Evolutionary conservation across 192 early-diverging fungal species (phyloP), one percentile per base, ranked within the genome.

Genomic region (Coemansia sp.): DNA sequence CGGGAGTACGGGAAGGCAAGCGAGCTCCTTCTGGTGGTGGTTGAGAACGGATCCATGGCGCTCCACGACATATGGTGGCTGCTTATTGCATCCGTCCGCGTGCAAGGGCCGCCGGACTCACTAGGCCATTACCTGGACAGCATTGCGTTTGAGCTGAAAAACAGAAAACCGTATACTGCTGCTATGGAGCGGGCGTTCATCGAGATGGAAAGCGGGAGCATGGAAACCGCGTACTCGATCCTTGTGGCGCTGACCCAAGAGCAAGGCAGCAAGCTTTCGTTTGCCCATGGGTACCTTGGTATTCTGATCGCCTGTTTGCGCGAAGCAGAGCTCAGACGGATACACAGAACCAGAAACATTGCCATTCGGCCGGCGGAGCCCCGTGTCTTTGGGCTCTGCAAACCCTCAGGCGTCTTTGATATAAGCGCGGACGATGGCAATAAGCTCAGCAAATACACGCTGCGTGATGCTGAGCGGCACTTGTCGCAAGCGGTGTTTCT

Each of bases 1-100:
- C n/a, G n/a, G n/a, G n/a, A n/a, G n/a, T n/a, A n/a, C 38, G 71
- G 76, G 3, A 74, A 67, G 22, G 72, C 69, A 32, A 74, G 77
- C 63, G 68, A 64, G 13, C 54, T 80, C 14, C 59, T 80, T 5
- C 65, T 74, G 9, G 65, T 67, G 15, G 60, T 63, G 1, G 35
- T 67, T 0, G 61, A 61, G 33, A 57, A 67, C 19, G 71, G 65
- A n/a, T 14, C 65, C 15, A 36, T 80, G 5, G 41, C 50, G 11
- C 20, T 74, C 2, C 9, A 38, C 11, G 17, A 63, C 13, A 65
- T 80, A 38, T 80, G 77, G 77, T 61, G 58, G 32, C 69, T 62
- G 23, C 55, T 80, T 1, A 15, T 71, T 15, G 69, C 65, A 2
- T 62, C 73, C 0, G 14, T 80, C 2, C 64, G 66, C 14, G 56